A percentile compares a stretch with the other conserved stretches of the same genome.
Conservation (phyloP, 108 stramenopile species). For the Mayamaea pseudoterrestris region DNA sequence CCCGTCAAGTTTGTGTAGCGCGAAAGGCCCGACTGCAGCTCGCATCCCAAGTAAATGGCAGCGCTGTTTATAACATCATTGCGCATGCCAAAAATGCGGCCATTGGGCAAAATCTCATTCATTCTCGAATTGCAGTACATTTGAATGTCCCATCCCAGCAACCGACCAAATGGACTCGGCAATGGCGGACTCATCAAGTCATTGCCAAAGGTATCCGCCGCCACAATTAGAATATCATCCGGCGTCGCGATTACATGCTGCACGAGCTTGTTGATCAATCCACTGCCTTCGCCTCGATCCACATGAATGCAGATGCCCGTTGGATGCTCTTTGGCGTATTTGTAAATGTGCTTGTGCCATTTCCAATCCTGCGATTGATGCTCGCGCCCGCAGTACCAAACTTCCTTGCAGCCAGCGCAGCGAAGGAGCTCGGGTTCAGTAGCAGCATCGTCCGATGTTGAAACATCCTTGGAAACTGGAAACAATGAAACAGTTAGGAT, state of each 20-base stretch:
- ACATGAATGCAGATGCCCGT: background rate
- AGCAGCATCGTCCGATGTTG: too few species aligned
- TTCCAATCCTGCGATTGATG: constrained; percentile 26
- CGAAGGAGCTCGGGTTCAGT: too few species aligned
- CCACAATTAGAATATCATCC: background rate
- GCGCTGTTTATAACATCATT: background rate
- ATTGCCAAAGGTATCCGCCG: background rate
- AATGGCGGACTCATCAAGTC: background rate
- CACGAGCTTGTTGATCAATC: background rate
- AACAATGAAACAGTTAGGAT: too few species aligned
- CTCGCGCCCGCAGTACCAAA: constrained; percentile 1
- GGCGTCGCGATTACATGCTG: background rate
- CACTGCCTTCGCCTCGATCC: background rate
- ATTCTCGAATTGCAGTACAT: background rate
- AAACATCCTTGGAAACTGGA: too few species aligned
- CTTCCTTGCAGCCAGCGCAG: background rate
- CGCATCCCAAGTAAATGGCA: constrained; percentile 3
- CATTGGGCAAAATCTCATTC: background rate
- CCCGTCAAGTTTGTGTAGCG: background rate
- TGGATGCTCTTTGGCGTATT: background rate
- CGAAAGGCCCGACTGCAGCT: background rate
- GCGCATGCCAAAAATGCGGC: background rate
- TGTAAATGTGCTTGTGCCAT: constrained; percentile 26
- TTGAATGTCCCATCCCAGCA: constrained; percentile 1
- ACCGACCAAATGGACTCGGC: background rate